Evolutionary conservation across 768 basidiomycete genomes (phyloP).

Genomic region (Lentinus tigrinus): DNA sequence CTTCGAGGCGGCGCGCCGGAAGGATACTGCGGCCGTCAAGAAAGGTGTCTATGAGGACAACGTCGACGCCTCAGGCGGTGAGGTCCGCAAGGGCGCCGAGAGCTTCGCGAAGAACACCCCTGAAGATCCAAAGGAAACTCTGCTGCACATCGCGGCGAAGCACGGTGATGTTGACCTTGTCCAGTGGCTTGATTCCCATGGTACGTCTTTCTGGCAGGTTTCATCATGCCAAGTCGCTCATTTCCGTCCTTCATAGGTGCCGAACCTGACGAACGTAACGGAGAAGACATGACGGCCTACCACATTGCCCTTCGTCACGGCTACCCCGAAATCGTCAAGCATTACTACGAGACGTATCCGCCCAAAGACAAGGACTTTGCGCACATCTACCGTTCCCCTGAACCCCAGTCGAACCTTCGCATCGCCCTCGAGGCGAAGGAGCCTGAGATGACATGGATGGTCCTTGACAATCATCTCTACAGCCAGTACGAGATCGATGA

Average conservation of each 20-base stretch:
- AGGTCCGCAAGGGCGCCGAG: constrained; percentile 57
- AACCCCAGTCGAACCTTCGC: constrained; percentile 46
- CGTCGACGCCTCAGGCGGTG: constrained; percentile 72
- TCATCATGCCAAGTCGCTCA: constrained; percentile 11
- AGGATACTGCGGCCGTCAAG: constrained; percentile 53
- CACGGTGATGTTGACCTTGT: constrained; percentile 58
- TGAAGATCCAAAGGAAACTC: constrained; percentile 61
- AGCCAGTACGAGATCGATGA: constrained; percentile 46
- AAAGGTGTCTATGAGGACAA: constrained; percentile 65
- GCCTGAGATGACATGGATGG: constrained; percentile 62
- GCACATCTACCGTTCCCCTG: constrained; percentile 46
- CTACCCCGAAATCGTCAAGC: constrained; percentile 48
- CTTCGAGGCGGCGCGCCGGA: constrained; percentile 63
- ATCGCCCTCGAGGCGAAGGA: constrained; percentile 60
- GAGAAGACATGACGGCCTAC: constrained; percentile 57
- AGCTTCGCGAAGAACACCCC: constrained; percentile 46
- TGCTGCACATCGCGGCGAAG: constrained; percentile 64
- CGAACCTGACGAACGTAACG: constrained; percentile 69
- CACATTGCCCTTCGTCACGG: constrained; percentile 61
- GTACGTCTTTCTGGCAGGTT: constrained; percentile 44
- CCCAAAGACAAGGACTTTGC: constrained; percentile 51
- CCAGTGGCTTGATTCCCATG: constrained; percentile 70
- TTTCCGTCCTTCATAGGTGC: constrained; percentile 47
- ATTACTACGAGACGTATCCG: constrained; percentile 62
- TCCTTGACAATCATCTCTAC: constrained; percentile 59